Conservation (phyloP, 2,329 filamentous ascomycete species). For the Triangularia setosa region DNA sequence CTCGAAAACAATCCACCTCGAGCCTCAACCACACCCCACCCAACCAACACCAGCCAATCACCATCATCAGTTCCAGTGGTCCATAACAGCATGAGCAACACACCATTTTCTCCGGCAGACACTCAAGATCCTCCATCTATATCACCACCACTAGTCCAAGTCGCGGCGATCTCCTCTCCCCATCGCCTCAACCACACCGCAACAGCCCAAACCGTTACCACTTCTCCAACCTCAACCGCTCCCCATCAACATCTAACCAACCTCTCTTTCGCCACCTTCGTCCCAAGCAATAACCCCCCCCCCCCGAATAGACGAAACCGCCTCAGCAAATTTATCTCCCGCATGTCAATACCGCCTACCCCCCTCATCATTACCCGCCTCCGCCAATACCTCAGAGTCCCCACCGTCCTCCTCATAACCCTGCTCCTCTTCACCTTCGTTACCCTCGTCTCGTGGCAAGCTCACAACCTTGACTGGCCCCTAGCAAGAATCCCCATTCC, state of each 20-base stretch:
- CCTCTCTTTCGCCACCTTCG: background rate
- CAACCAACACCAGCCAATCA: background rate
- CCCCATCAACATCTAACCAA: background rate
- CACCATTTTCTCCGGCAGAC: background rate
- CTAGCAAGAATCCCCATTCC: background rate
- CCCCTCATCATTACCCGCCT: background rate
- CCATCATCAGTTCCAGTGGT: background rate
- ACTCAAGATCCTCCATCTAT: background rate
- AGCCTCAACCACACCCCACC: background rate
- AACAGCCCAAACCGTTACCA: background rate
- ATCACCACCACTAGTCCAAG: background rate
- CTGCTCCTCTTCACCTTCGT: background rate
- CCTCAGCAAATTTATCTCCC: background rate
- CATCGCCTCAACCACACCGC: background rate
- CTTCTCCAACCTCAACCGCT: background rate
- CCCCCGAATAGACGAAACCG: background rate
- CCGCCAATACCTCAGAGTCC: background rate
- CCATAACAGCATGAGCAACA: background rate
- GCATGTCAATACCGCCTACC: background rate
- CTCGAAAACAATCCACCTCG: background rate
- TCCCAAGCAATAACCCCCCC: background rate
- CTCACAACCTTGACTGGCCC: background rate
- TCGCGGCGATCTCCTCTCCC: background rate
- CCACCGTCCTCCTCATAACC: background rate
- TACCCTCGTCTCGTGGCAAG: background rate